A percentile compares a stretch with the other conserved stretches of the same genome.
Conservation (phyloP, 1,284 basidiomycete species). For the Schizophyllum amplum region DNA sequence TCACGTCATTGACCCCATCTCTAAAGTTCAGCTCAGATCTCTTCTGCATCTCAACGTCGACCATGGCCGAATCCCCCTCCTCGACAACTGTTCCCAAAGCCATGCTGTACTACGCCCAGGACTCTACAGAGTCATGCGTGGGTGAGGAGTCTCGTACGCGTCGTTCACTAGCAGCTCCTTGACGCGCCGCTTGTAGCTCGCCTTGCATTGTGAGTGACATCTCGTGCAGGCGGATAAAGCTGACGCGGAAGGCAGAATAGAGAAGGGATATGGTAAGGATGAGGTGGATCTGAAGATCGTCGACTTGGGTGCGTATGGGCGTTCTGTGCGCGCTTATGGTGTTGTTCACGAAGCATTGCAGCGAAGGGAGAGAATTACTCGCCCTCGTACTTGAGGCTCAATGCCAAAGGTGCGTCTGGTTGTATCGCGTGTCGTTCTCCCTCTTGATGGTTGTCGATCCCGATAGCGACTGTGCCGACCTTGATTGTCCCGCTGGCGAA, state of each 20-base stretch:
- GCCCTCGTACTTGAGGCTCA: conserved; percentile 65
- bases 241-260: conserved; percentile 33
- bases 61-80: conserved; percentile 16
- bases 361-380: conserved; percentile 63
- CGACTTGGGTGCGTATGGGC: conserved; percentile 40
- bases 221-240: background rate
- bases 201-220: conserved; percentile 36
- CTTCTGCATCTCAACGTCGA: background rate
- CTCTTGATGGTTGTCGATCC: background rate
- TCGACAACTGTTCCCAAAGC: conserved; percentile 41
- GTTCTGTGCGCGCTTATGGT: background rate
- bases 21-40: background rate
- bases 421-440: too few species aligned
- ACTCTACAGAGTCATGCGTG: conserved; percentile 54
- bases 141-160: conserved; percentile 32
- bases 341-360: conserved; percentile 18
- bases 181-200: conserved; percentile 26
- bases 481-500: conserved; percentile 79
- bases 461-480: conserved; percentile 71
- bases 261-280: conserved; percentile 67
- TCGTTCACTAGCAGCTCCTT: conserved; percentile 1
- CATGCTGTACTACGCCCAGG: conserved; percentile 46
- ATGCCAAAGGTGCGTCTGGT: conserved; percentile 62
- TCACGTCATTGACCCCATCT: background rate
- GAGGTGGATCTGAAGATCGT: conserved; percentile 59